Base-by-base conservation (phyloP, 192 early-diverging fungal genomes). In the Spinellus fusiger region DNA sequence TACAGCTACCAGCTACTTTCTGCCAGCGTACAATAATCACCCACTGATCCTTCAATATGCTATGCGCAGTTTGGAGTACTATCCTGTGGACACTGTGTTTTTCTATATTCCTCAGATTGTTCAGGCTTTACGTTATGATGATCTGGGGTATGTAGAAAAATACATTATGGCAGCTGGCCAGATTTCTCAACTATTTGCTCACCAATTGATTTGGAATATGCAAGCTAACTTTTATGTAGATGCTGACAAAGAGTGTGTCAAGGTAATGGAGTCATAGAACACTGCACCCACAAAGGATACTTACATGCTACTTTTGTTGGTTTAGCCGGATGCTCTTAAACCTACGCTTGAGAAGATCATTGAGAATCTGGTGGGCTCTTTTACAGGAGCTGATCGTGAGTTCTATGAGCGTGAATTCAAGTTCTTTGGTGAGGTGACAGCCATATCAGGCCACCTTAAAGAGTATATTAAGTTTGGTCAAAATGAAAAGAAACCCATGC, bases 121-220 rank as follows among this genome's bases (percentile, higher is more conserved):
- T 8, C 97, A 98, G 77, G 92, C 95, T 5, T 77, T 99, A 38
- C 88, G 95, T 29, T 77, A 90, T 62, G 95, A 98, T 61, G 71
- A 76, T 12, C 72, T 85, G 52, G 96, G 97, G 27, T 98, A 99
- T 70, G 84, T 95, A n/a, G 95, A 96, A 71, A 81, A 86, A 26
- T 98, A 89, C 56, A 97, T 99, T 46, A 73, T 99, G 64, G 86
- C 89, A n/a, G 90, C 97, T 3, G 97, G 91, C 6, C 83, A 86
- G 63, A 87, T 89, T 10, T 96, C 94, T 31, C 96, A 97, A 75
- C 83, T 92, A 16, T 99, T 99, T 84, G 96, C 97, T 27, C 97
- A 99, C 75, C 97, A 99, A 79, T 98, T 99, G 52, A 96, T 99
- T 51, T 99, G 97, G 97, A 99, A 99, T 73, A 99, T 99, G 97